Conservation (phyloP, 306 rosid genomes). For the Macrotyloma uniflorum region DNA sequence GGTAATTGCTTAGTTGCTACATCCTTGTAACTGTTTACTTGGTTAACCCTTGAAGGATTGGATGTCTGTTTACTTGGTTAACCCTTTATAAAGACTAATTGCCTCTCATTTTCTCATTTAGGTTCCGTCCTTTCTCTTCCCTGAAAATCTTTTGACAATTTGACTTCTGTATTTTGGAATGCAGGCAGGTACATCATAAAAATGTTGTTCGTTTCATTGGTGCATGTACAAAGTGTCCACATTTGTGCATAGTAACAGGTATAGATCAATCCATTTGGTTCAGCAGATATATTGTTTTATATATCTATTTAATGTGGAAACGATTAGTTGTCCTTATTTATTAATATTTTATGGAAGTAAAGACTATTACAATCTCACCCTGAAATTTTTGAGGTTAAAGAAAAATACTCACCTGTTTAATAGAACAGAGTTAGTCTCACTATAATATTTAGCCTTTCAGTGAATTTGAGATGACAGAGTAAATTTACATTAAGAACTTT, state of each 20-base stretch:
- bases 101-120: constrained; percentile 19
- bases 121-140: constrained; percentile 11
- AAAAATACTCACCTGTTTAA: background rate
- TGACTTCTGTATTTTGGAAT: constrained; percentile 39
- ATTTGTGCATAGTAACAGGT: constrained; percentile 97
- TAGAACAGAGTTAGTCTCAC: background rate
- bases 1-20: constrained; percentile 10
- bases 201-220: constrained; percentile 97
- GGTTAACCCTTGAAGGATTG: constrained; percentile 6
- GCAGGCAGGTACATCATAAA: constrained; percentile 91
- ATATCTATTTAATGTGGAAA: background rate
- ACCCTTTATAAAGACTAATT: background rate
- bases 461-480: background rate
- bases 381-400: background rate
- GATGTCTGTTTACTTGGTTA: constrained; percentile 8
- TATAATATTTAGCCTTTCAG: background rate
- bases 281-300: constrained; percentile 15
- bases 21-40: background rate
- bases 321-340: background rate
- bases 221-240: constrained; percentile 85
- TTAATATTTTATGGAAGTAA: constrained; percentile 3
- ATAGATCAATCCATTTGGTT: constrained; percentile 26
- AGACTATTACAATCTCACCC: background rate
- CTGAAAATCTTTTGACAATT: constrained; percentile 18
- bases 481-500: background rate